A percentile compares a stretch with the other conserved stretches of the same genome.
These are phyloP conservation scores for Geranium incanum DNA, from an alignment of 441 rosid species.

Conservation along the genomic window DNA sequence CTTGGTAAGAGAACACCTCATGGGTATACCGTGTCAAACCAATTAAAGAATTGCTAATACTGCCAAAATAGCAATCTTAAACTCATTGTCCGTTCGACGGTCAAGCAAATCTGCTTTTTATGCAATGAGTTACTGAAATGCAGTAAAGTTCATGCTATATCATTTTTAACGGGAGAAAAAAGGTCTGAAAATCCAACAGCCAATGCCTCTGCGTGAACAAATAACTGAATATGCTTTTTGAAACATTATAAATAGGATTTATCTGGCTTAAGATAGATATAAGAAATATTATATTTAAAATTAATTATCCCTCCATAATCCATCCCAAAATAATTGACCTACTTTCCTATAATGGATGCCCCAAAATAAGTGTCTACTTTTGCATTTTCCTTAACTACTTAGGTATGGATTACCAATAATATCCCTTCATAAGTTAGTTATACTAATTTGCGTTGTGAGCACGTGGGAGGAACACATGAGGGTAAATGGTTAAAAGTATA, in stretches of 20 bases:
- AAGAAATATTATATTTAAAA: no score
- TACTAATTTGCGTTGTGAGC: not conserved
- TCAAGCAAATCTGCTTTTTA: not conserved
- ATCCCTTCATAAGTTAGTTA: no score
- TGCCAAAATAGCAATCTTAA: not conserved
- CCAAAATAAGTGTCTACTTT: no score
- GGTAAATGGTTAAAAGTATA: not conserved
- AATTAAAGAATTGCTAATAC: not conserved
- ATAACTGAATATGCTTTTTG: not conserved
- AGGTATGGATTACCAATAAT: no score
- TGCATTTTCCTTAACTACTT: no score
- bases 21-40: not conserved
- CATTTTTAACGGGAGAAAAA: no score
- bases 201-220: no score
- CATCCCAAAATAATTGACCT: no score
- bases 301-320: no score
- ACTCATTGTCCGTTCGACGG: not conserved
- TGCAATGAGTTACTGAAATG: not conserved
- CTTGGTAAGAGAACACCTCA: not conserved
- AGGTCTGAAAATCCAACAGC: no score
- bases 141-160: no score
- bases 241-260: not conserved
- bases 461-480: not conserved
- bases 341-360: no score
- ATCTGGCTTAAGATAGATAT: not conserved